Conservation (phyloP, 1,139 yeast species). For the Diutina rugosa region DNA sequence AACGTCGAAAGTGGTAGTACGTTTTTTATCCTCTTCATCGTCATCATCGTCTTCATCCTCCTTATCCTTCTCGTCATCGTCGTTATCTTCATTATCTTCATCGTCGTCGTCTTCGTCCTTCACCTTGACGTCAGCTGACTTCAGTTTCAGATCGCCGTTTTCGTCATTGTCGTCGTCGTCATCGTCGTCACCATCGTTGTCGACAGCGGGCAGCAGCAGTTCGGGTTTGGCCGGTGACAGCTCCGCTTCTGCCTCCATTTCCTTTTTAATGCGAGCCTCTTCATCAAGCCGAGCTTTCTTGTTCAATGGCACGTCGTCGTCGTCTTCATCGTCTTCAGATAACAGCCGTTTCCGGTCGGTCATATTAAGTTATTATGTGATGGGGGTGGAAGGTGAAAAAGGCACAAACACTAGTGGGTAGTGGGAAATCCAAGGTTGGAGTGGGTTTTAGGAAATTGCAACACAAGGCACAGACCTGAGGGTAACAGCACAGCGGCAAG, state of each 20-base stretch:
- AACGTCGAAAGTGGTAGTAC: slow-evolving; percentile 26
- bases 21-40: slow-evolving; percentile 39
- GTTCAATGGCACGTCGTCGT: slow-evolving; percentile 1
- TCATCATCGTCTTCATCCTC: slow-evolving; percentile 36
- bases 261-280: neutral
- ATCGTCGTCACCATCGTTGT: slow-evolving; percentile 8
- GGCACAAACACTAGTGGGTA: neutral
- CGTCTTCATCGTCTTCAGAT: neutral
- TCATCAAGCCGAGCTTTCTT: neutral
- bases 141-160: neutral
- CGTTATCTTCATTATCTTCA: slow-evolving; percentile 39
- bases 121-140: slow-evolving; percentile 10
- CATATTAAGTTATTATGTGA: neutral
- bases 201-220: neutral
- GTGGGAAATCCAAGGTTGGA: neutral
- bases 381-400: neutral
- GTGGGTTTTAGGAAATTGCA: neutral
- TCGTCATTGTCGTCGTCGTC: slow-evolving; percentile 5
- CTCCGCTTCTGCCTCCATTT: neutral
- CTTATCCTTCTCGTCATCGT: slow-evolving; percentile 17
- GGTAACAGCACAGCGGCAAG: neutral
- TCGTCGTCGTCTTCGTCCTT: slow-evolving; percentile 32
- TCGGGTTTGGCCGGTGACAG: neutral
- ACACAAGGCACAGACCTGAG: neutral
- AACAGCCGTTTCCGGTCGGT: neutral